Conservation (phyloP, 169 alveolate species). For the Babesia bigemina region DNA sequence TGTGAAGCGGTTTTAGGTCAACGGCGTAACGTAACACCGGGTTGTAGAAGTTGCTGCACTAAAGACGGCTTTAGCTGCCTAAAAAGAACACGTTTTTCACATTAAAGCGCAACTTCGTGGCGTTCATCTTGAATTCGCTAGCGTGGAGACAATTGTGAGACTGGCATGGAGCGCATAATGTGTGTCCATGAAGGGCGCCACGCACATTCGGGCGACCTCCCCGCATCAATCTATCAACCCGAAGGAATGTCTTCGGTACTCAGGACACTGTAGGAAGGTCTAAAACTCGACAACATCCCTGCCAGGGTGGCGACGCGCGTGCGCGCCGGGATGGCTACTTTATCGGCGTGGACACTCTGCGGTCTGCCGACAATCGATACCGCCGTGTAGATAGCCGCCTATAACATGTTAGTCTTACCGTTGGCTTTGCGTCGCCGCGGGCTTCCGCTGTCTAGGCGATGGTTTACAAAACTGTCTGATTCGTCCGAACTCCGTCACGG, state of each 20-base stretch:
- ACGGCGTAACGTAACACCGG: neutral
- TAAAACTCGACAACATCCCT: too few relatives aligned
- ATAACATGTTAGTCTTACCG: neutral
- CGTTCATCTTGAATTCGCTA: slow-evolving; percentile 3
- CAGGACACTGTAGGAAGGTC: too few relatives aligned
- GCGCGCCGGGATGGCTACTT: too few relatives aligned
- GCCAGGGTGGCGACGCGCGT: too few relatives aligned
- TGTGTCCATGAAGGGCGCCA: neutral
- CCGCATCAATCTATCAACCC: too few relatives aligned
- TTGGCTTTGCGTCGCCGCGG: slow-evolving; percentile 14
- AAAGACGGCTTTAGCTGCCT: slow-evolving; percentile 4
- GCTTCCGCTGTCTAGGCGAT: slow-evolving; percentile 28
- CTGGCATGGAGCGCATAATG: slow-evolving; percentile 6
- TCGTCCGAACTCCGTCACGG: neutral
- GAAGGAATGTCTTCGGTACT: too few relatives aligned
- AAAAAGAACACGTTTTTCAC: slow-evolving; percentile 21
- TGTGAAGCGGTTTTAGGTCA: neutral
- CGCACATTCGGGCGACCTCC: too few relatives aligned
- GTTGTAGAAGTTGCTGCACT: neutral
- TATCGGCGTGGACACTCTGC: too few relatives aligned
- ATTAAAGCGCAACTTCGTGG: slow-evolving; percentile 9
- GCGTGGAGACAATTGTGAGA: neutral
- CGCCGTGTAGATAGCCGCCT: too few relatives aligned
- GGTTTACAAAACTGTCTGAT: neutral
- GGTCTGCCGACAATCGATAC: too few relatives aligned